Evolutionary conservation across 192 early-diverging fungal genomes (phyloP), one percentile per base, ranked within the genome.

Genomic region (Backusella mclennaniae): DNA sequence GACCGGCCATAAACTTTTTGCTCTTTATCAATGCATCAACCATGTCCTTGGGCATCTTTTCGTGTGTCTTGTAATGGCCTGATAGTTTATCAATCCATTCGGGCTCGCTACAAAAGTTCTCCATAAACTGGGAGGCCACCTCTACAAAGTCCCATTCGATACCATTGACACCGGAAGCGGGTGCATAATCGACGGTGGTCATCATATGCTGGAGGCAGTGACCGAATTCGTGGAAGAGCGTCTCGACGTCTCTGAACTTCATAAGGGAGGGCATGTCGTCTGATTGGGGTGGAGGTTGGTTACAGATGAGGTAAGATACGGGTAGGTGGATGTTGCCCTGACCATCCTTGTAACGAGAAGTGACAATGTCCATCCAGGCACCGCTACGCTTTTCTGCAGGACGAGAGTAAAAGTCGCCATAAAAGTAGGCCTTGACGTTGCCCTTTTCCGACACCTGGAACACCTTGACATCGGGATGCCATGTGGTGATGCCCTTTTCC

Each of bases 71-170:
- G 77, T 88, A 84, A 66, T 90, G 88, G 3, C 71, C 82, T 1
- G 88, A 74, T 66, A 89, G 76, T 6, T 80, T 82, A 14, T 79
- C 71, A 9, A 90, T 63, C 87, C 86, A 88, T 26, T 85, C 79
- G 5, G 84, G 80, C 35, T 90, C 89, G 42, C 83, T 81, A 6
- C 83, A 82, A 77, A 89, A 90, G 82, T 90, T 89, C 74, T 90
- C 89, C 88, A 90, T 90, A 44, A 90, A 90, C 71, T 90, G 89
- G 0, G 87, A 89, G 0, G 89, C 89, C 14, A 90, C 89, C 77
- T 86, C 83, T 0, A 89, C 84, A 71, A 90, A 88, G 41, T 90
- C 87, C 89, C 89, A 90, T 73, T 90, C 89, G 15, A 90, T 80
- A 12, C 89, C 89, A 59, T 90, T 89, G 80, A 90, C 85, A 21